Evolutionary conservation across 1,284 basidiomycete species (phyloP).

Genomic region (Cutaneotrichosporon dermatis): DNA sequence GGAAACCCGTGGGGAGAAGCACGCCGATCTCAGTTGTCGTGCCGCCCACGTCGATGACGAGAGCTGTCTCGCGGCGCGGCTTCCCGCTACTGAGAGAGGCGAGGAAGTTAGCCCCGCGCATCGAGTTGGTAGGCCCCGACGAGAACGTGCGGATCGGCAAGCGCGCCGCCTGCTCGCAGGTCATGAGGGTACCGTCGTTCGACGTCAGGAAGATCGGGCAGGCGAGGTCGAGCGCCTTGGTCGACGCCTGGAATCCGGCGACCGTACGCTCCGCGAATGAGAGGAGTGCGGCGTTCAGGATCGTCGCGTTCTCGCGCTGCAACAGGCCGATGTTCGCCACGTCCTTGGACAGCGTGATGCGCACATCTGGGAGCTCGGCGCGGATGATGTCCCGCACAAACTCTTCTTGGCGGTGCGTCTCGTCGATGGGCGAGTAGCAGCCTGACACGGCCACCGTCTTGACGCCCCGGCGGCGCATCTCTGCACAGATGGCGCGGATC

Average conservation of each 20-base stretch:
- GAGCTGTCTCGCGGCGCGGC: slow-evolving; percentile 48
- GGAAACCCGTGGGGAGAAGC: slow-evolving; percentile 32
- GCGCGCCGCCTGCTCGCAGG: slow-evolving; percentile 54
- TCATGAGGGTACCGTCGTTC: slow-evolving; percentile 58
- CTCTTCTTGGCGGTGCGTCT: slow-evolving; percentile 34
- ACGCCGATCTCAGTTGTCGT: slow-evolving; percentile 47
- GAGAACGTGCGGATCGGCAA: slow-evolving; percentile 62
- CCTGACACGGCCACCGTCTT: slow-evolving; percentile 32
- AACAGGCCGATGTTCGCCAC: slow-evolving; percentile 51
- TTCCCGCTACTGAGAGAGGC: slow-evolving; percentile 48
- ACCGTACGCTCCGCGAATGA: slow-evolving; percentile 56
- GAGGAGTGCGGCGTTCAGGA: slow-evolving; percentile 59
- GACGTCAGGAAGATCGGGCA: slow-evolving; percentile 60
- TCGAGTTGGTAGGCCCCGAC: slow-evolving; percentile 60
- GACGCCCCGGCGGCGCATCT: slow-evolving; percentile 31
- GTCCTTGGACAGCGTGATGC: slow-evolving; percentile 31
- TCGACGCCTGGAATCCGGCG: slow-evolving; percentile 54
- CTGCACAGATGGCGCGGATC: slow-evolving; percentile 28
- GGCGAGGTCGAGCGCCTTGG: slow-evolving; percentile 51
- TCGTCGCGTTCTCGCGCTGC: slow-evolving; percentile 60
- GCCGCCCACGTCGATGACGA: slow-evolving; percentile 60
- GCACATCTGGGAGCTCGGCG: slow-evolving; percentile 26
- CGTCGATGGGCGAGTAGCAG: slow-evolving; percentile 40
- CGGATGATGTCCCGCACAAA: slow-evolving; percentile 27
- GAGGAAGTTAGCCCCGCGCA: slow-evolving; percentile 59